Conservation (phyloP, 345 rosid genomes). For the Mangifera indica region DNA sequence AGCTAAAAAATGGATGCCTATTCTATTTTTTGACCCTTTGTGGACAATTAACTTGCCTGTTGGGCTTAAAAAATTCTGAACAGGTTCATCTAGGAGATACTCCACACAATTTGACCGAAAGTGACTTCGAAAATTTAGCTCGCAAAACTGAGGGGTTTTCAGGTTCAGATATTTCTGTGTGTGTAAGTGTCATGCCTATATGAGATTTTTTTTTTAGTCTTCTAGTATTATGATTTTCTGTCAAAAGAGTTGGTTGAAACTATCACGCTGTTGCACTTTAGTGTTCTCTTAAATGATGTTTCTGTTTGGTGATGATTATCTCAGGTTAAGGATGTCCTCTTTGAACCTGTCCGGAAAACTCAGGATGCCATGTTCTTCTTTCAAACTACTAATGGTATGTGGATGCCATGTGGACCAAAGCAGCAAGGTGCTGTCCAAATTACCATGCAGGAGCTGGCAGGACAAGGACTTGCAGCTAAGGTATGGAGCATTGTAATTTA, state of each 20-base stretch:
- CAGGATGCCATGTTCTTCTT: constrained; percentile 84
- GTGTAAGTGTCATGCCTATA: constrained; percentile 52
- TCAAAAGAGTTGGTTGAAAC: not conserved
- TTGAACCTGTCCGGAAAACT: constrained; percentile 93
- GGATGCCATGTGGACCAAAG: constrained; percentile 90
- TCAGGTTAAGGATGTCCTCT: constrained; percentile 91
- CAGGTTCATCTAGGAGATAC: constrained; percentile 98
- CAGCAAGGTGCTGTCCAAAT: constrained; percentile 74
- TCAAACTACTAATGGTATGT: constrained; percentile 57
- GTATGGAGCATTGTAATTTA: constrained; percentile 30
- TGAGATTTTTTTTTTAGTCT: not conserved
- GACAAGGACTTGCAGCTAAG: constrained; percentile 67
- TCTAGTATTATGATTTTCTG: not conserved
- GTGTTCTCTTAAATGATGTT: not conserved
- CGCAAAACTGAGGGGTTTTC: constrained; percentile 85
- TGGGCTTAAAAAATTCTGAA: constrained; percentile 11
- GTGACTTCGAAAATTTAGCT: constrained; percentile 83
- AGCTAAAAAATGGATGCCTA: not conserved
- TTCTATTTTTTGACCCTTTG: not conserved
- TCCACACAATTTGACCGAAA: constrained; percentile 80
- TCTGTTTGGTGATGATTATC: not conserved
- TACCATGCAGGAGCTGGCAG: constrained; percentile 81
- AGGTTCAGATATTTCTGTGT: constrained; percentile 91
- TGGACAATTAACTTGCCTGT: not conserved
- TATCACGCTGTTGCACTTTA: not conserved